phyloP scores from a whole-genome alignment of 1,284 basidiomycete genomes.

The Pseudozyma pruni region DNA sequence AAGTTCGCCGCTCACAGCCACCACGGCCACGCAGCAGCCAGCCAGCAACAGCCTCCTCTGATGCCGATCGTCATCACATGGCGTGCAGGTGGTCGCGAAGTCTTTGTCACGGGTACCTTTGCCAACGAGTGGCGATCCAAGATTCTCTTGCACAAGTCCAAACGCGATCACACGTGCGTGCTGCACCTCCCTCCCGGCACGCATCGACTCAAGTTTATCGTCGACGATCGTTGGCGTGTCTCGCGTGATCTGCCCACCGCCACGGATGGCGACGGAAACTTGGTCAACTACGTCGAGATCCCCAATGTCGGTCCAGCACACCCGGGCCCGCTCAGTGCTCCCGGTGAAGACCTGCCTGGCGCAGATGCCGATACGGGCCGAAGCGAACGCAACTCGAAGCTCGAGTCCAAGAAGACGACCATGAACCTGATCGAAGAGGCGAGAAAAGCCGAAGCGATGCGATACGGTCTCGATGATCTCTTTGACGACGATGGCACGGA shows the following conservation, averaged over 20 bases:
- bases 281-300: constrained; percentile 82
- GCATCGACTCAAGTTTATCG: constrained; percentile 94
- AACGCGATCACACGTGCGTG: constrained; percentile 58
- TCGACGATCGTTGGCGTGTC: constrained; percentile 87
- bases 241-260: constrained; percentile 83
- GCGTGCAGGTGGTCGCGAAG: constrained; percentile 65
- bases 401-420: constrained; percentile 50
- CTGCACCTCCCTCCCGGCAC: constrained; percentile 79
- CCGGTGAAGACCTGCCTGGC: constrained; percentile 55
- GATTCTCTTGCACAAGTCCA: constrained; percentile 58
- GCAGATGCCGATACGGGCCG: constrained; percentile 24
- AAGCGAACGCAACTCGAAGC: constrained; percentile 46
- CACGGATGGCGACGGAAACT: constrained; percentile 90
- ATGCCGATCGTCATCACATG: constrained; percentile 54
- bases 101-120: constrained; percentile 74
- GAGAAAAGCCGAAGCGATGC: constrained; percentile 46
- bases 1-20: constrained; percentile 9
- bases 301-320: constrained; percentile 60
- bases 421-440: constrained; percentile 56
- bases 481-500: constrained; percentile 57
- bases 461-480: constrained; percentile 53
- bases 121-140: constrained; percentile 73
- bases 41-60: constrained; percentile 16
- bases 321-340: constrained; percentile 59
- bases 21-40: not conserved